Conservation (phyloP, 176 grass and related monocot genomes). For the Eragrostis curvula region DNA sequence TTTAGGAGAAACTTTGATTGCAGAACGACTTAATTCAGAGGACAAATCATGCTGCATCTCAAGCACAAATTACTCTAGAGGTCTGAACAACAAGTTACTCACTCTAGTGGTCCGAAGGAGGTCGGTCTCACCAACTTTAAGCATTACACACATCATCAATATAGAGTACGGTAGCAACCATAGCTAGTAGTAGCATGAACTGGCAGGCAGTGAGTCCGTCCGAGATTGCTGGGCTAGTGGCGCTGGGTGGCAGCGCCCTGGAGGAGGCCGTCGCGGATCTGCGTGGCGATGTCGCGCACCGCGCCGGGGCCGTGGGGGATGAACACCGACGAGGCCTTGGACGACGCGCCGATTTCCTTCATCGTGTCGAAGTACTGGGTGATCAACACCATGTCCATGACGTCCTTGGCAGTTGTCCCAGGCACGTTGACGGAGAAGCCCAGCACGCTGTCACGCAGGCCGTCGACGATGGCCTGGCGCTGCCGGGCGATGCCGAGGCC, state of each 20-base stretch:
- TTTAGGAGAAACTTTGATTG: background rate
- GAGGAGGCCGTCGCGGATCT: constrained; percentile 82
- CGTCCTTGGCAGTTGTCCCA: constrained; percentile 82
- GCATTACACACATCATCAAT: background rate
- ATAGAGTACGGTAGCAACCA: background rate
- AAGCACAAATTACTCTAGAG: too few relatives aligned
- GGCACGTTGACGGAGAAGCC: constrained; percentile 81
- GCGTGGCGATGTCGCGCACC: constrained; percentile 67
- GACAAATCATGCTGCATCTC: background rate
- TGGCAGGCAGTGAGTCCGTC: background rate
- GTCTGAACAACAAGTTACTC: too few relatives aligned
- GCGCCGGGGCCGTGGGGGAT: constrained; percentile 79
- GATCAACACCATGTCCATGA: constrained; percentile 95
- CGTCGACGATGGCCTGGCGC: constrained; percentile 82
- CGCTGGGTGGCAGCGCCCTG: constrained; percentile 40
- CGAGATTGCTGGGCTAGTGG: background rate
- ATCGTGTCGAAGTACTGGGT: constrained; percentile 91
- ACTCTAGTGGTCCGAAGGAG: too few relatives aligned
- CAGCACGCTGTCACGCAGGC: constrained; percentile 77
- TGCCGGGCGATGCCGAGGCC: constrained; percentile 81
- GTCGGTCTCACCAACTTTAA: background rate
- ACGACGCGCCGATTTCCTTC: constrained; percentile 79
- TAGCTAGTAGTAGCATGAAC: background rate
- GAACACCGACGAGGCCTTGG: constrained; percentile 77
- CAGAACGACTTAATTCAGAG: constrained; percentile 10